A percentile compares a stretch with the other conserved stretches of the same genome.
phyloP scores from a whole-genome alignment of 2,329 filamentous ascomycete species.

The Alternaria solani region DNA sequence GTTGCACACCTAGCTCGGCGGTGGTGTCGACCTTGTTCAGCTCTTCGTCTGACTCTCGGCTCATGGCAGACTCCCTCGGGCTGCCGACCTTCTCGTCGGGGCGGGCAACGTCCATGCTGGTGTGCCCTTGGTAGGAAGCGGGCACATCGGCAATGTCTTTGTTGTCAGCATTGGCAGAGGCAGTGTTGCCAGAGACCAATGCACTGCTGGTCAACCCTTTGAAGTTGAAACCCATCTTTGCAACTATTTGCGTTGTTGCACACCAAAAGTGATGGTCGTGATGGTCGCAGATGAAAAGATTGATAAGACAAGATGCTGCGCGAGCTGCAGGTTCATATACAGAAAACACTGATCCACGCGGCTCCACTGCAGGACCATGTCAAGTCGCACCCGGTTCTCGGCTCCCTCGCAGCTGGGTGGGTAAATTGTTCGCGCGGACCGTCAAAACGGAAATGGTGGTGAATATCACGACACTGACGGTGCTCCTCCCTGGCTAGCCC shows the following conservation, averaged over 20 bases:
- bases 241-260: constrained; percentile 1
- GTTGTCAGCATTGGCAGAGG: constrained; percentile 23
- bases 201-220: constrained; percentile 40
- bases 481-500: constrained; percentile 21
- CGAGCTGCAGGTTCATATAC: constrained; percentile 32
- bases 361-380: constrained; percentile 16
- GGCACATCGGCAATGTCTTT: constrained; percentile 41
- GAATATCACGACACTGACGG: constrained; percentile 9
- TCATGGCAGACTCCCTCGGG: constrained; percentile 21
- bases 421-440: constrained; percentile 13
- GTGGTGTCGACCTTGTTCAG: constrained; percentile 44
- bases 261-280: constrained; percentile 6
- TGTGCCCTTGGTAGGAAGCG: constrained; percentile 37
- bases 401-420: constrained; percentile 20
- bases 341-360: constrained; percentile 17
- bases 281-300: constrained; percentile 24
- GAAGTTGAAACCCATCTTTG: constrained; percentile 45
- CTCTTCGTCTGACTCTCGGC: constrained; percentile 37
- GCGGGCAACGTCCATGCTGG: constrained; percentile 34
- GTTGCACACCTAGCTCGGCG: constrained; percentile 41
- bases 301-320: constrained; percentile 37
- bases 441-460: constrained; percentile 16
- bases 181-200: constrained; percentile 30
- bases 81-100: constrained; percentile 41
- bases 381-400: constrained; percentile 19